phyloP scores from a whole-genome alignment of 768 basidiomycete genomes.

The Russula compacta region DNA sequence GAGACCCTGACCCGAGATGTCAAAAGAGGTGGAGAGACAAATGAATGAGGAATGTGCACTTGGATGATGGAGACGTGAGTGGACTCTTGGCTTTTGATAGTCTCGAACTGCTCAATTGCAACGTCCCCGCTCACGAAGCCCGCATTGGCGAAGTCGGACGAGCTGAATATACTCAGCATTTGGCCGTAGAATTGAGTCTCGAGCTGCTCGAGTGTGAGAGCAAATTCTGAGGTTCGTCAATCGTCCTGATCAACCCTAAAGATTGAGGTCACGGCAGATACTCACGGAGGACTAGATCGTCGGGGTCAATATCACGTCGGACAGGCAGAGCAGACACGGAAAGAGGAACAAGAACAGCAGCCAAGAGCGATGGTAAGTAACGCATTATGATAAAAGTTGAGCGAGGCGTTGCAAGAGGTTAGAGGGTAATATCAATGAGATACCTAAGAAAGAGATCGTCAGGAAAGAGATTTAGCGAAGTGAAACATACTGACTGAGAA shows the following conservation, averaged over 20 bases:
- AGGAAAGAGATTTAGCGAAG: neutral
- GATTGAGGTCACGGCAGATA: conserved; percentile 14
- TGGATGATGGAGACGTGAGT: conserved; percentile 49
- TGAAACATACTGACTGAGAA: neutral
- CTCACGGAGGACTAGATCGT: conserved; percentile 49
- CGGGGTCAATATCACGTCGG: conserved; percentile 28
- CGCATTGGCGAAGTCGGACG: conserved; percentile 51
- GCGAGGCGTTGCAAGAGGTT: neutral
- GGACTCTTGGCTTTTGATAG: conserved; percentile 53
- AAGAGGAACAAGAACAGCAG: conserved; percentile 35
- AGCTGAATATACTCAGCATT: conserved; percentile 55
- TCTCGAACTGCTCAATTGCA: conserved; percentile 52
- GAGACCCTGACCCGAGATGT: conserved; percentile 29
- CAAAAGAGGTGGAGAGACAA: neutral
- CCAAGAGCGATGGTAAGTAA: conserved; percentile 32
- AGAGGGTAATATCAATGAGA: conserved; percentile 33
- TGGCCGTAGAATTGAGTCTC: conserved; percentile 63
- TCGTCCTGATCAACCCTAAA: neutral
- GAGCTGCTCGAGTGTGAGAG: conserved; percentile 64
- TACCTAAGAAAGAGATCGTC: neutral
- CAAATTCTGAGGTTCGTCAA: conserved; percentile 47
- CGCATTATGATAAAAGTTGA: conserved; percentile 35
- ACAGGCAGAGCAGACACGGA: conserved; percentile 44
- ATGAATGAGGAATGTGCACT: conserved; percentile 25
- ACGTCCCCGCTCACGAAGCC: conserved; percentile 51